Evolutionary conservation across 2,329 filamentous ascomycete genomes (phyloP).

Genomic region (Botrytis fragariae): DNA sequence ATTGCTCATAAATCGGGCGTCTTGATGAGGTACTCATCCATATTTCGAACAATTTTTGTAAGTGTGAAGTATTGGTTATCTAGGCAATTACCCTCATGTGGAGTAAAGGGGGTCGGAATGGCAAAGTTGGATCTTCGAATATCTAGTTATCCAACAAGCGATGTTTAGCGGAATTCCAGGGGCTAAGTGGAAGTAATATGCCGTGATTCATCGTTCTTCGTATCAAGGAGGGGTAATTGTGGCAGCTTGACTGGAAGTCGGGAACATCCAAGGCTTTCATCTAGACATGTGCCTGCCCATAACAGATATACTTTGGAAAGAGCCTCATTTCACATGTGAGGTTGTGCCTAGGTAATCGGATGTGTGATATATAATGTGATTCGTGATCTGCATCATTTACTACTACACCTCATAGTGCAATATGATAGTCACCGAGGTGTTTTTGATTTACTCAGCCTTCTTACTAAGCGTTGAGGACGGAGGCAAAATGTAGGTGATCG

Average conservation of each 20-base stretch:
- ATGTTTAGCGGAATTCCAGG: neutral
- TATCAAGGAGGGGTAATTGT: neutral
- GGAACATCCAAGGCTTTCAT: neutral
- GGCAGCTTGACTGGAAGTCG: neutral
- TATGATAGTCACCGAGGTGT: neutral
- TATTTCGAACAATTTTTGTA: neutral
- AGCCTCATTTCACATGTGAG: neutral
- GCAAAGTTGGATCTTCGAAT: neutral
- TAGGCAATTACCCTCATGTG: neutral
- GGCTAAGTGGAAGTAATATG: neutral
- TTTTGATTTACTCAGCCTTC: no score
- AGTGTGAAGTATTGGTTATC: neutral
- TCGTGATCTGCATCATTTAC: neutral
- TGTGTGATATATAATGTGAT: neutral
- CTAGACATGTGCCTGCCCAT: neutral
- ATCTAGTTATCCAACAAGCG: neutral
- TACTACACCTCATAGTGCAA: neutral
- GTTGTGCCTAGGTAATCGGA: neutral
- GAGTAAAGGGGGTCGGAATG: neutral
- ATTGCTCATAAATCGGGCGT: neutral
- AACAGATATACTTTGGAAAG: neutral
- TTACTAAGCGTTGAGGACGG: neutral
- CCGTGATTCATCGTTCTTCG: neutral
- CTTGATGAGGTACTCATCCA: neutral
- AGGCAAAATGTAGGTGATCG: neutral